Evolutionary conservation across 2,329 filamentous ascomycete genomes (phyloP).

Genomic region (Aspergillus viridinutans): DNA sequence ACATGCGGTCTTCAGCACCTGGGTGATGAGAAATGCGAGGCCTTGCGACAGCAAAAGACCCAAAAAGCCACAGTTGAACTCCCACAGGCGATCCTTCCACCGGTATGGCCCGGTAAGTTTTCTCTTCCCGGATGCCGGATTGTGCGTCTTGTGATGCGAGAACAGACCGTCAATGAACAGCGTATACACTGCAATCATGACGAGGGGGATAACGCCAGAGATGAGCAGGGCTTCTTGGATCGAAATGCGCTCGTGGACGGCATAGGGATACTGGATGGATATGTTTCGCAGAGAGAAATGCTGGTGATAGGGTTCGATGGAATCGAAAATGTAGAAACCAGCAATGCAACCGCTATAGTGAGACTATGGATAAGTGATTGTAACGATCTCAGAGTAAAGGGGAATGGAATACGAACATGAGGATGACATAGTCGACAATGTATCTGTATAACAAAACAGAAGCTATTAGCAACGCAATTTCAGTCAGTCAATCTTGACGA

Average conservation of each 20-base stretch:
- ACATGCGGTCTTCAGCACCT: constrained; percentile 55
- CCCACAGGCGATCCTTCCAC: constrained; percentile 57
- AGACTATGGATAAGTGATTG: constrained; percentile 9
- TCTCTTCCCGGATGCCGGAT: constrained; percentile 32
- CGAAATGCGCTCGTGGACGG: constrained; percentile 52
- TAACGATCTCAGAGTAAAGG: neutral
- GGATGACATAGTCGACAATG: constrained; percentile 56
- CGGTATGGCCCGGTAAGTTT: constrained; percentile 46
- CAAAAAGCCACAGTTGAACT: constrained; percentile 57
- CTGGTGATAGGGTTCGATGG: constrained; percentile 53
- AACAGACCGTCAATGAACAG: constrained; percentile 57
- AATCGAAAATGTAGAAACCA: constrained; percentile 51
- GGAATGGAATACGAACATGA: constrained; percentile 44
- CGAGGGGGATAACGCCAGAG: constrained; percentile 46
- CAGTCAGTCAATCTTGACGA: neutral
- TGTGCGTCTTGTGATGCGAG: constrained; percentile 45
- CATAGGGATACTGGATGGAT: constrained; percentile 56
- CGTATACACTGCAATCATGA: constrained; percentile 53
- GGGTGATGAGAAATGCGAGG: constrained; percentile 55
- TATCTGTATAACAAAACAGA: constrained; percentile 39
- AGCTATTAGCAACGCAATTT: neutral
- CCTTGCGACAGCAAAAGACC: constrained; percentile 53
- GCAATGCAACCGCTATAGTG: constrained; percentile 46
- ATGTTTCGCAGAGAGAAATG: constrained; percentile 55
- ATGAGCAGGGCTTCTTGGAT: constrained; percentile 48